Base-by-base conservation (phyloP, 2,329 filamentous ascomycete species). In the Monilinia fructicola region DNA sequence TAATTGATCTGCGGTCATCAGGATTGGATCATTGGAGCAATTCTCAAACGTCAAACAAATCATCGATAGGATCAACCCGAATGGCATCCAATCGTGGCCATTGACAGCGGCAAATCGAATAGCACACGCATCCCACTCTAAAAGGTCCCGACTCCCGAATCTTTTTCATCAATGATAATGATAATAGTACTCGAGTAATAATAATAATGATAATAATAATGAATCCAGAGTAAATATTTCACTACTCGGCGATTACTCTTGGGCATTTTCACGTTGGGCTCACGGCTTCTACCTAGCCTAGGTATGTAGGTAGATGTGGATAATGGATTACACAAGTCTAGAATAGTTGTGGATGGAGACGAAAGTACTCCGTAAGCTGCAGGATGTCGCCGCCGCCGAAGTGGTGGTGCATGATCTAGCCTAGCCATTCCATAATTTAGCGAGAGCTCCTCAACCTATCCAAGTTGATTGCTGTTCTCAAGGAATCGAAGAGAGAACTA, bases 21-120 rank as follows among this genome's bases (percentile, higher is more conserved):
- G 64, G 46, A 60, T 44, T 65, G 46, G 46, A 65, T 58, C 38
- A 65, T 65, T 65, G 63, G 63, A 52, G 18, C 35, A 56, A 40
- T 48, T 35, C 63, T 59, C 63, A 59, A 65, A 52, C 54, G 44
- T 59, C 28, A 65, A 65, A 65, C 54, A 50, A 65, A 59, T 48
- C 38, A 52, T 31, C 1, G 2, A 44, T 21, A 53, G 46, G 35
- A 65, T 60, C 54, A 65, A 40, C 44, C 18, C 40, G n/a, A 53
- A 28, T 31, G 62, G 31, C n/a, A 28, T n/a, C 31, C 50, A 31
- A 48, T 44, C 10, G 52, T 40, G 44, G 35, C 23, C 35, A 46
- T 35, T 64, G 40, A 35, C 52, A 64, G 40, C 62, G 62, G 62
- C 52, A 48, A 64, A 35, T 54, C n/a, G 31, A 6, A 35, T 35